phyloP scores from a whole-genome alignment of 1,284 basidiomycete genomes.

The Lentinula novae-zelandiae region DNA sequence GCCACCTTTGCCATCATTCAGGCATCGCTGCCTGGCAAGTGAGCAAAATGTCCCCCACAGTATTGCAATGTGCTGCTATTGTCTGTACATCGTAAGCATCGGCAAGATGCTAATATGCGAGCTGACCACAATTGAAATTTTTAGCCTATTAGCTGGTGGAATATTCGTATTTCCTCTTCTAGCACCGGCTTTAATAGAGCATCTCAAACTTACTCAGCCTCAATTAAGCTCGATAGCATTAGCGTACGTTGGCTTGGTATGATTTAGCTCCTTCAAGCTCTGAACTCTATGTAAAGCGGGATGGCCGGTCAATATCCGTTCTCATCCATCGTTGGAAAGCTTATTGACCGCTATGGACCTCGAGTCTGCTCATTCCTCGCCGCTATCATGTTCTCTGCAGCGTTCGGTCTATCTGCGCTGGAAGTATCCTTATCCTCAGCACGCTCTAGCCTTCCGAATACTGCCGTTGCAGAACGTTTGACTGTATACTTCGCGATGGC shows the following conservation, averaged over 20 bases:
- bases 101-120: not conserved
- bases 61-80: slow-evolving; percentile 1
- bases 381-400: slow-evolving; percentile 50
- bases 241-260: slow-evolving; percentile 37
- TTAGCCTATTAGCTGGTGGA: slow-evolving; percentile 46
- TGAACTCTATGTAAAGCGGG: slow-evolving; percentile 37
- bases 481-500: slow-evolving; percentile 57
- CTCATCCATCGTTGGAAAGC: slow-evolving; percentile 53
- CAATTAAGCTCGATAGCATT: slow-evolving; percentile 76
- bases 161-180: slow-evolving; percentile 75
- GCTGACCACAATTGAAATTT: not conserved
- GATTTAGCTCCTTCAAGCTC: not conserved
- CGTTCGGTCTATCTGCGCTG: slow-evolving; percentile 59
- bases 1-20: not conserved
- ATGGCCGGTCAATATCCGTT: slow-evolving; percentile 70
- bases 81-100: slow-evolving; percentile 11
- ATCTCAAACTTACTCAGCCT: slow-evolving; percentile 64
- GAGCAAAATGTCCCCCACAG: not conserved
- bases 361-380: slow-evolving; percentile 63
- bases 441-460: slow-evolving; percentile 32
- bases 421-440: slow-evolving; percentile 46
- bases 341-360: slow-evolving; percentile 57
- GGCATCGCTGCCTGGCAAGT: not conserved
- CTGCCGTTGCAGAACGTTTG: slow-evolving; percentile 47
- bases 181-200: slow-evolving; percentile 54